Conservation (phyloP, 2,329 filamentous ascomycete genomes). For the Colletotrichum tamarilloi region DNA sequence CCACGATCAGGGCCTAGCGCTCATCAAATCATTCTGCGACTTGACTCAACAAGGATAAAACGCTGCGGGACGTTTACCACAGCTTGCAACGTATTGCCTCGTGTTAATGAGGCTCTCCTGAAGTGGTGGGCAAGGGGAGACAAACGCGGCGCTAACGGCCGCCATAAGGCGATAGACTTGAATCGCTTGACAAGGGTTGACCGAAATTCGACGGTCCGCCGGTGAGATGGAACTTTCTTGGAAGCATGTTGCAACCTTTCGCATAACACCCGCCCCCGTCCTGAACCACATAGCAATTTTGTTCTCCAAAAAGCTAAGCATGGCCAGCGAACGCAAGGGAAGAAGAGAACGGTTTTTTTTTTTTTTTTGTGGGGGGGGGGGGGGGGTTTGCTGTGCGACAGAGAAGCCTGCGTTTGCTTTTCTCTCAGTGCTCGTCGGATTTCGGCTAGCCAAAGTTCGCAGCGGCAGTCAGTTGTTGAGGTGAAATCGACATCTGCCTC, state of each 20-base stretch:
- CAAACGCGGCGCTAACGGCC: slow-evolving; percentile 1
- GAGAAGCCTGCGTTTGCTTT: neutral
- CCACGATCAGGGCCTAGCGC: neutral
- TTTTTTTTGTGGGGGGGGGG: neutral
- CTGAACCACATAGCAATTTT: slow-evolving; percentile 34
- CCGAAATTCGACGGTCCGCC: slow-evolving; percentile 10
- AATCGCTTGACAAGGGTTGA: slow-evolving; percentile 4
- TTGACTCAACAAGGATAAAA: neutral
- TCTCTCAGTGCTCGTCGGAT: neutral
- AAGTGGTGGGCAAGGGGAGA: slow-evolving; percentile 3
- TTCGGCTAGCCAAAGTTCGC: neutral
- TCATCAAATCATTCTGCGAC: slow-evolving; percentile 18
- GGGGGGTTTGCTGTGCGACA: neutral
- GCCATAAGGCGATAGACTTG: neutral
- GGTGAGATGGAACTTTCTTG: slow-evolving; percentile 33
- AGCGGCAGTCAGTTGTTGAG: neutral
- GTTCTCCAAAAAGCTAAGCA: slow-evolving; percentile 17
- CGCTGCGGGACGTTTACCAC: neutral
- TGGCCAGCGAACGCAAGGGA: neutral
- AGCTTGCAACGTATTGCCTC: neutral
- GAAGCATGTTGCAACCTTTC: slow-evolving; percentile 34
- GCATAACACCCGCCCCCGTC: slow-evolving; percentile 10
- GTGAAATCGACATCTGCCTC: neutral
- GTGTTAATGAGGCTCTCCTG: slow-evolving; percentile 14
- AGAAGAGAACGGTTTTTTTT: neutral